These are phyloP conservation scores for Lasiosphaeria ovina DNA, from an alignment of 495 filamentous ascomycete species.

Conservation along the genomic window DNA sequence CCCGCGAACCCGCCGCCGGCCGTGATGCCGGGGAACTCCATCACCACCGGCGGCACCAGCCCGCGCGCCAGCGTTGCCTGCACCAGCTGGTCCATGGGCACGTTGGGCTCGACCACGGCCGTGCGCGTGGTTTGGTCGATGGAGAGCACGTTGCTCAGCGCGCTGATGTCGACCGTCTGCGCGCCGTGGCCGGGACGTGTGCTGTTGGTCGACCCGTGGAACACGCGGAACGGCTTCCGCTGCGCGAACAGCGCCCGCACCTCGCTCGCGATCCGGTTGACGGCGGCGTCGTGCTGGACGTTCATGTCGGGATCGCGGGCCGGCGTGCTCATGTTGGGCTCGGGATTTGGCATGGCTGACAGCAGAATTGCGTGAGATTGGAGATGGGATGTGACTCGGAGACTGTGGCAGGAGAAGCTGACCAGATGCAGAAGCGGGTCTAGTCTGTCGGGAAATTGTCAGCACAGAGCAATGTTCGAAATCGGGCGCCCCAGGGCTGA, in stretches of 20 bases:
- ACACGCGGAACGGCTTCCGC: slow-evolving; percentile 61
- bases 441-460: too few relatives aligned
- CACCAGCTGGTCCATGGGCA: slow-evolving; percentile 61
- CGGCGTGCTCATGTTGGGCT: too few relatives aligned
- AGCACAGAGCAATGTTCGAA: too few relatives aligned
- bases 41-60: slow-evolving; percentile 57
- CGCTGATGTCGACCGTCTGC: slow-evolving; percentile 54
- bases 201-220: slow-evolving; percentile 73
- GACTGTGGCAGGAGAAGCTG: too few relatives aligned
- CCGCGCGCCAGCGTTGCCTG: slow-evolving; percentile 48
- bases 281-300: not conserved
- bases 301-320: too few relatives aligned
- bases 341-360: too few relatives aligned
- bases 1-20: slow-evolving; percentile 63
- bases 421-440: too few relatives aligned
- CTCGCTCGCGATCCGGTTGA: not conserved
- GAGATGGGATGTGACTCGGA: too few relatives aligned
- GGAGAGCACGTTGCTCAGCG: slow-evolving; percentile 52
- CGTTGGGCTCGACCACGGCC: slow-evolving; percentile 62
- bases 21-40: slow-evolving; percentile 67
- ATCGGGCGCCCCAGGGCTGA: too few relatives aligned
- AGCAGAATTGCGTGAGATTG: too few relatives aligned
- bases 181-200: slow-evolving; percentile 52
- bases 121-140: slow-evolving; percentile 45
- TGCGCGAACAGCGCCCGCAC: not conserved